These are phyloP conservation scores for Austroboletus eburneus DNA, from an alignment of 768 basidiomycete genomes.

Conservation along the genomic window DNA sequence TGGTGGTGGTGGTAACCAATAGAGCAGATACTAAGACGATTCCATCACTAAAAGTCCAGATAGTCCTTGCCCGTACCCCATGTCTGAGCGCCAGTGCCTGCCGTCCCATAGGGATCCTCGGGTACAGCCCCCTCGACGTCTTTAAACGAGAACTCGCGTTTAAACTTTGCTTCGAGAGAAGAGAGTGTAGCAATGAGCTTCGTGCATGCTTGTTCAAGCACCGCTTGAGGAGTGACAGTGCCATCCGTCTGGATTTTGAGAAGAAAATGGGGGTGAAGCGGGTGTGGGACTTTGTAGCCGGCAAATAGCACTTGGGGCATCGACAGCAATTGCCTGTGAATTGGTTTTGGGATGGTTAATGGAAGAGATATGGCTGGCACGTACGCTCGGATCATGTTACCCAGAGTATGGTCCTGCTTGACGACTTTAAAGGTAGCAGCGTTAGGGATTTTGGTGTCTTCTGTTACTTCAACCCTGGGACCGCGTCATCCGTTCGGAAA, in stretches of 20 bases:
- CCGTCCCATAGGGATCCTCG: slow-evolving; percentile 51
- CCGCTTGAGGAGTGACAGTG: slow-evolving; percentile 70
- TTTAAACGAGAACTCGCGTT: slow-evolving; percentile 77
- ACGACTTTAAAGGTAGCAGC: slow-evolving; percentile 92
- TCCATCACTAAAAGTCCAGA: slow-evolving; percentile 54
- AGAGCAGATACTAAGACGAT: too few species aligned
- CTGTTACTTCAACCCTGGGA: slow-evolving; percentile 80
- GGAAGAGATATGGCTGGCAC: slow-evolving; percentile 28
- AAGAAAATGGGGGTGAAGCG: slow-evolving; percentile 89
- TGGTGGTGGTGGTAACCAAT: too few species aligned
- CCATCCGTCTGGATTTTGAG: slow-evolving; percentile 97
- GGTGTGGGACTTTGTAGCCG: slow-evolving; percentile 97
- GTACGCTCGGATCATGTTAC: slow-evolving; percentile 93
- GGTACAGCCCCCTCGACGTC: slow-evolving; percentile 51
- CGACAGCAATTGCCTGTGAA: slow-evolving; percentile 76
- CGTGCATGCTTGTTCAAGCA: slow-evolving; percentile 79
- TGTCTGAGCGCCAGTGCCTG: slow-evolving; percentile 36
- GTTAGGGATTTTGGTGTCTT: slow-evolving; percentile 97
- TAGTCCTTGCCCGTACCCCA: slow-evolving; percentile 52
- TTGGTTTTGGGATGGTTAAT: not conserved
- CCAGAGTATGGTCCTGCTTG: slow-evolving; percentile 97
- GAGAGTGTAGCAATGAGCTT: slow-evolving; percentile 72
- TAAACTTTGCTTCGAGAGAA: slow-evolving; percentile 71
- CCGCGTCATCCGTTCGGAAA: slow-evolving; percentile 3
- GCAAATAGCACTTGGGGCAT: slow-evolving; percentile 91